Base-by-base conservation (phyloP, 1,284 basidiomycete species). In the Microbotryomycetes sp. region DNA sequence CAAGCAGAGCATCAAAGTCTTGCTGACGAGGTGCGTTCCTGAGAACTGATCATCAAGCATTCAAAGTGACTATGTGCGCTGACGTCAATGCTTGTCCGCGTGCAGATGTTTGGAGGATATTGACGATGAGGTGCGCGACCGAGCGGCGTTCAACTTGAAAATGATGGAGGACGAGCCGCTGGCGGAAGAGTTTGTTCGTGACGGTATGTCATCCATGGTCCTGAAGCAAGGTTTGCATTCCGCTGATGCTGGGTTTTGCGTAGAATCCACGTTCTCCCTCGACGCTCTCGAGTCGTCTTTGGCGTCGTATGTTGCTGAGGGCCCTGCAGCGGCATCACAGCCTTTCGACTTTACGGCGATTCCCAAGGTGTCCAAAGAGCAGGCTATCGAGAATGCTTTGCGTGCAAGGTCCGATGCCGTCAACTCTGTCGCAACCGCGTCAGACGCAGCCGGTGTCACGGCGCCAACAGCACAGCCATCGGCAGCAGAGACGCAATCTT, bases 81-180 rank as follows among this genome's bases (percentile, higher is more conserved):
- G n/a, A 50, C 4, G n/a, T n/a, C n/a, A n/a, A n/a, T n/a, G n/a
- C 4, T 16, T 3, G 27, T 31, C 59, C 31, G 50, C 41, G 47
- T 30, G 5, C 65, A 91, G 91, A 70, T 99, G 96, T 75, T 79
- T 98, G 68, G 96, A 98, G 74, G 96, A 99, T 76, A 91, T 97
- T 21, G 96, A 98, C 66, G 96, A 99, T 74, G 96, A 99, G 80
- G 96, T 99, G 63, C 86, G 96, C 56, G 96, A 99, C 76, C 88
- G 96, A 62, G 96, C 94, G 5, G 91, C 94, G 11, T 83, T 98
- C 77, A 97, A 96, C 76, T 81, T 96, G 64, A 87, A 85, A 77
- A 82, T 89, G 6, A 84, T 97, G 71, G 82, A 86, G 67, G 88
- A 89, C 74, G 83, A 87, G 66, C 77, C 82, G 16, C 79, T 99